These are phyloP conservation scores for Meripilus lineatus DNA, from an alignment of 1,284 basidiomycete species.

Conservation along the genomic window DNA sequence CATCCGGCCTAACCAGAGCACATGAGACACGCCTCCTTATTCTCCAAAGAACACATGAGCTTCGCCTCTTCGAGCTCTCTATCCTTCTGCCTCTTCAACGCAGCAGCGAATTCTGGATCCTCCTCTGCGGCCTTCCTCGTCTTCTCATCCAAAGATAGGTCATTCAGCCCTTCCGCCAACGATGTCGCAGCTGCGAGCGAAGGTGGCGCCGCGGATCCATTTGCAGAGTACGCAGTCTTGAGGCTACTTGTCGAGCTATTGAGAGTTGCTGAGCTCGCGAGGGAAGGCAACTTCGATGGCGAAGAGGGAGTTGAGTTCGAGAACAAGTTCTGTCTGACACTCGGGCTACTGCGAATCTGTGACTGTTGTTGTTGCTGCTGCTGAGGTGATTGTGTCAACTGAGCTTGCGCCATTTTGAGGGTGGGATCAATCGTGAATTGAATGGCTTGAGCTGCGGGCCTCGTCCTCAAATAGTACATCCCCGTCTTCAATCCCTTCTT, in stretches of 20 bases:
- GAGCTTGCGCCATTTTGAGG: constrained; percentile 61
- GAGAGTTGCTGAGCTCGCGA: background rate
- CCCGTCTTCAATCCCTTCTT: constrained; percentile 99
- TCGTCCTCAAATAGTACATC: constrained; percentile 95
- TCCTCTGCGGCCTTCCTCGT: constrained; percentile 49
- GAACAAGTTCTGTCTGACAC: too few species aligned
- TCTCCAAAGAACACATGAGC: constrained; percentile 81
- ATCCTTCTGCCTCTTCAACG: constrained; percentile 65
- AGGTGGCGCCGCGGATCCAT: constrained; percentile 9
- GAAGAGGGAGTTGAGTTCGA: background rate
- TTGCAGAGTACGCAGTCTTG: constrained; percentile 15
- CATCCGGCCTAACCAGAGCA: constrained; percentile 71
- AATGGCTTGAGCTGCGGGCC: constrained; percentile 92
- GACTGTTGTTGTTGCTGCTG: constrained; percentile 4
- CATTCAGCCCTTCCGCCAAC: constrained; percentile 11
- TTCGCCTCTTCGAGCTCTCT: constrained; percentile 81
- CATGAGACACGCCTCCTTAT: constrained; percentile 86
- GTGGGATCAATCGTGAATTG: constrained; percentile 94
- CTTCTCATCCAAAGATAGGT: constrained; percentile 35
- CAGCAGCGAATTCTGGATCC: constrained; percentile 82
- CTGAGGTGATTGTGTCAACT: constrained; percentile 28
- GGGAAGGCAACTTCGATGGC: background rate
- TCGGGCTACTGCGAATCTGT: constrained; percentile 4
- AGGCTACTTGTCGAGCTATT: constrained; percentile 13
- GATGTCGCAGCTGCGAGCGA: too few species aligned